Evolutionary conservation across 2,329 filamentous ascomycete genomes (phyloP).

Genomic region (Nectriaceae sp.): DNA sequence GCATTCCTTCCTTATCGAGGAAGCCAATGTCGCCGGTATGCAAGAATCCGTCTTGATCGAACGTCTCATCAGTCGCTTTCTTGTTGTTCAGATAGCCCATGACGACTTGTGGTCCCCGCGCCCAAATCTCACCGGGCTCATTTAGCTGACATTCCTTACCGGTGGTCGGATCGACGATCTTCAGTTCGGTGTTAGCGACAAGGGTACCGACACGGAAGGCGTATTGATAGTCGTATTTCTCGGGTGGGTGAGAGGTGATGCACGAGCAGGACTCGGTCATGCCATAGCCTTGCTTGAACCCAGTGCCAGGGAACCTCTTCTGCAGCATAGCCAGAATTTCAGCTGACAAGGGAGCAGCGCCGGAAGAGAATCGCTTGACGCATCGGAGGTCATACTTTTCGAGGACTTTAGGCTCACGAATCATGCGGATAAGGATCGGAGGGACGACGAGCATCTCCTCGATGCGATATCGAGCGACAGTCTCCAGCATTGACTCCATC

Average conservation of each 20-base stretch:
- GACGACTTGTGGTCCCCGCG: constrained; percentile 48
- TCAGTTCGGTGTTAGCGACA: constrained; percentile 60
- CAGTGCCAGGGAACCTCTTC: constrained; percentile 57
- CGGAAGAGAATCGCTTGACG: constrained; percentile 58
- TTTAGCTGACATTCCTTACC: constrained; percentile 53
- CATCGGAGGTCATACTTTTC: constrained; percentile 57
- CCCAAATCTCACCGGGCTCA: constrained; percentile 52
- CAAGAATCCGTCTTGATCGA: constrained; percentile 57
- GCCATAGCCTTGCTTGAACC: constrained; percentile 67
- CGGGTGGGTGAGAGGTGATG: constrained; percentile 61
- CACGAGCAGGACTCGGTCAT: constrained; percentile 69
- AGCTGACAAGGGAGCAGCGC: constrained; percentile 58
- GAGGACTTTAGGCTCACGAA: constrained; percentile 53
- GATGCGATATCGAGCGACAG: constrained; percentile 54
- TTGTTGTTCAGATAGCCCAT: constrained; percentile 52
- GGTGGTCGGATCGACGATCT: constrained; percentile 55
- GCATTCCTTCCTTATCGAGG: constrained; percentile 56
- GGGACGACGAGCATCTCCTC: constrained; percentile 60
- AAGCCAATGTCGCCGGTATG: constrained; percentile 61
- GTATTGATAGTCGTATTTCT: constrained; percentile 58
- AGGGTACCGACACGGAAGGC: constrained; percentile 57
- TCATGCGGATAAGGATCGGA: constrained; percentile 61
- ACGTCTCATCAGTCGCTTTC: constrained; percentile 46
- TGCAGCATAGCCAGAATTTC: constrained; percentile 60
- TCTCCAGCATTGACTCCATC: constrained; percentile 58